Evolutionary conservation across 345 rosid genomes (phyloP), one percentile per base, ranked within the genome.

Genomic region (Lenwebbia sp.): DNA sequence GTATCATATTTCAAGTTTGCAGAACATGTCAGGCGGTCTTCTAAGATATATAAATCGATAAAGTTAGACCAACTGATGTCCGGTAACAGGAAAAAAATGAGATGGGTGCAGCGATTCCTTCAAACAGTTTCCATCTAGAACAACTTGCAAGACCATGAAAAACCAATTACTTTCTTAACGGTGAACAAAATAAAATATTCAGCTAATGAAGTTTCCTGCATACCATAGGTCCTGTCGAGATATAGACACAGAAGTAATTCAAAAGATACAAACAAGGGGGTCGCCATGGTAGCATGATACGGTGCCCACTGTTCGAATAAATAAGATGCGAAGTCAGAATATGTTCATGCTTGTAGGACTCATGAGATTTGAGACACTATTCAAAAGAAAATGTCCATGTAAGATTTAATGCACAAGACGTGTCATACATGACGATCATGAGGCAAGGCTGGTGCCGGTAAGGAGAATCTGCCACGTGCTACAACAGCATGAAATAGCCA

Each of bases 371-470:
- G 78, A 70, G 25, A 19, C 76, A 33, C 47, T 4, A 82, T 13
- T 56, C 26, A 86, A 82, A 76, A 10, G 56, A 85, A 49, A 85
- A 62, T 51, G 60, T 57, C 49, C 81, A 58, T 10, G 23, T 30
- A 78, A 44, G 23, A 41, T 47, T 13, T 50, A 41, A 25, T 47
- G n/a, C 21, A 82, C 33, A 82, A 83, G 81, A 26, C 11, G 30
- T 81, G 78, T 75, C 92, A 82, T 95, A 94, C 98, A 87, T 92
- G 92, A 26, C 97, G 97, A 91, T 92, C 94, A 85, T 91, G 95
- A 90, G 99, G 98, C 94, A 91, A 83, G 85, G 94, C 86, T 88
- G 99, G 99, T 88, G 98, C 98, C 56, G 99, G 99, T 84, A 96
- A 86, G 14, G 99, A 96, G 92, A 96, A 95, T 90, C 98, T 92